Conservation (phyloP, 306 rosid species). For the Pyrus pyrifolia region DNA sequence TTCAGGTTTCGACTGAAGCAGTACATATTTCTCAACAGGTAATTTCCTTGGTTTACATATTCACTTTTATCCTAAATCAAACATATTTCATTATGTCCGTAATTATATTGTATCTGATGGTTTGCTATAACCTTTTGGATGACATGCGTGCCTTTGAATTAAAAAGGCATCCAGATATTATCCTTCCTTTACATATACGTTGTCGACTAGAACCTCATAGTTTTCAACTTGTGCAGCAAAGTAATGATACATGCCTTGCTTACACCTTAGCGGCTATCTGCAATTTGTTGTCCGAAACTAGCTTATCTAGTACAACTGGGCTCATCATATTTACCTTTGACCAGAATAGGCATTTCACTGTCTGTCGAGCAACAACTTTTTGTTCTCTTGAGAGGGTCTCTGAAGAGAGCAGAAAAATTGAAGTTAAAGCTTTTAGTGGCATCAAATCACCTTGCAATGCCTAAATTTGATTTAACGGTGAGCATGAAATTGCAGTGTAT, state of each 20-base stretch:
- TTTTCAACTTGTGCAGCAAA: slow-evolving; percentile 66
- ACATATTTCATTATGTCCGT: background rate
- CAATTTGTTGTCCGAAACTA: slow-evolving; percentile 89
- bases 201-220: slow-evolving; percentile 17
- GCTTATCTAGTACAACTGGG: slow-evolving; percentile 85
- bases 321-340: slow-evolving; percentile 78
- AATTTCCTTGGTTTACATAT: slow-evolving; percentile 11
- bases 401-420: slow-evolving; percentile 88
- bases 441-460: slow-evolving; percentile 94
- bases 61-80: background rate
- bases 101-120: background rate
- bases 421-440: slow-evolving; percentile 83
- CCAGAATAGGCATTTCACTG: slow-evolving; percentile 73
- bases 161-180: background rate
- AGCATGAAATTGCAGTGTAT: slow-evolving; percentile 16
- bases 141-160: background rate
- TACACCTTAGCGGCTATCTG: slow-evolving; percentile 90
- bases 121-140: background rate
- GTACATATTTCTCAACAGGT: slow-evolving; percentile 95
- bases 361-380: slow-evolving; percentile 92
- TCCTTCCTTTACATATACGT: background rate
- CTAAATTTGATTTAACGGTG: slow-evolving; percentile 89
- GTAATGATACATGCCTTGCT: slow-evolving; percentile 88
- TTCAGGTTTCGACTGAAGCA: slow-evolving; percentile 92
- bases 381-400: slow-evolving; percentile 86